Evolutionary conservation across 176 grass and related monocot species (phyloP), one percentile per base, ranked within the genome.

Genomic region (Microstegium vimineum): DNA sequence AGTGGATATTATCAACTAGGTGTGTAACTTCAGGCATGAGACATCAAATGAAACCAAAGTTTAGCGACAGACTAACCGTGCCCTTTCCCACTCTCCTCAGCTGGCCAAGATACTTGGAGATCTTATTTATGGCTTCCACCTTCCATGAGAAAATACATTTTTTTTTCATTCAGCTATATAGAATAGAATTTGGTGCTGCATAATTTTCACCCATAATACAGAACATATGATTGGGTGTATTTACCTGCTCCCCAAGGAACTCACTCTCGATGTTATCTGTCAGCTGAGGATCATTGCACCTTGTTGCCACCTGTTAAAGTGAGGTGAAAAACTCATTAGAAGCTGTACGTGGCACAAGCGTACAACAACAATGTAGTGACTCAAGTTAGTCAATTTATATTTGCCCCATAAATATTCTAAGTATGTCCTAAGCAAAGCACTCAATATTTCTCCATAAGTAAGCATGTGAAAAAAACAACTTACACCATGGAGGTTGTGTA

Each of bases 51-150:
- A 62, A 52, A 31, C 8, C 16, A 30, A 13, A 14, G 16, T 26
- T 40, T 76, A 70, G 31, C 1, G 13, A 30, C 32, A 82, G 35
- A 88, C 74, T 91, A 10, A 97, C 95, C 92, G 23, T 97, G 95
- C 69, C 95, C 92, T 86, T 94, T 89, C 92, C 95, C 3, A 97
- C 81, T 79, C 90, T 94, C 80, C 95, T 92, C 30, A 94, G 78
- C 89, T 97, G 95, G 23, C 88, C 81, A 3, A 94, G 90, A 10
- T 88, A 97, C 86, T 89, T 90, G 0, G 92, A 87, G 6, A 94
- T 88, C 87, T 94, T 97, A 76, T 97, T 94, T 81, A 97, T 94
- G 7, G 90, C 71, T 38, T 97, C 95, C 69, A 97, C 92, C 95
- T 97, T 62, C 47, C 45, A 71, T 3, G 65, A 16, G 5, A 28